Base-by-base conservation (phyloP, 495 filamentous ascomycete genomes). In the Daldinia concentrica region DNA sequence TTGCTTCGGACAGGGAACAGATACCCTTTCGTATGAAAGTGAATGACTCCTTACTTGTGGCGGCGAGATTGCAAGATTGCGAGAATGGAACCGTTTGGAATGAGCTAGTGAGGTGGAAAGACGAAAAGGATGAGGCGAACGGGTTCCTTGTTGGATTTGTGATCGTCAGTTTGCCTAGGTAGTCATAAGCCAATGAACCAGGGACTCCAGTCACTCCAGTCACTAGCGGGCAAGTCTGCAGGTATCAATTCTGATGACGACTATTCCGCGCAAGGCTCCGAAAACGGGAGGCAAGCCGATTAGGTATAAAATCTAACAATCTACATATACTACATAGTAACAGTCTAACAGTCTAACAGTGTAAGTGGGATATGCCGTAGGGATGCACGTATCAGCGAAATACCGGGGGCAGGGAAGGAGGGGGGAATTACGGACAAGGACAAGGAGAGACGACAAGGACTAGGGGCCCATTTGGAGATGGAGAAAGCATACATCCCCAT, bases 261-360 rank as follows among this genome's bases (percentile, higher is more conserved):
- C 67, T 69, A 69, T 69, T 61, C 72, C 60, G 58, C 61, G 66
- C 72, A 71, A 76, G 74, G 74, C 74, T 76, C 74, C 74, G 74
- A 76, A 72, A 76, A 63, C 74, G 74, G 74, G 72, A 72, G 68
- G 65, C 66, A 63, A 71, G 62, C 70, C 70, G 70, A 73, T 73
- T 73, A 73, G 70, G 70, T 73, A 57, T 67, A 56, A 64, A 37
- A 34, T 55, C 26, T 27, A 54, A n/a, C n/a, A n/a, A n/a, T n/a
- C n/a, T n/a, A n/a, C n/a, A n/a, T n/a, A n/a, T n/a, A n/a, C n/a
- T n/a, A n/a, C n/a, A n/a, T n/a, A n/a, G n/a, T n/a, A n/a, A n/a
- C n/a, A n/a, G n/a, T n/a, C n/a, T n/a, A n/a, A n/a, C n/a, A n/a
- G n/a, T 55, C 26, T 27, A 54, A 54, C 12, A 54, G 50, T 54